These are phyloP conservation scores for Paulownia fortunei DNA, from an alignment of 257 asterid species.

Conservation along the genomic window DNA sequence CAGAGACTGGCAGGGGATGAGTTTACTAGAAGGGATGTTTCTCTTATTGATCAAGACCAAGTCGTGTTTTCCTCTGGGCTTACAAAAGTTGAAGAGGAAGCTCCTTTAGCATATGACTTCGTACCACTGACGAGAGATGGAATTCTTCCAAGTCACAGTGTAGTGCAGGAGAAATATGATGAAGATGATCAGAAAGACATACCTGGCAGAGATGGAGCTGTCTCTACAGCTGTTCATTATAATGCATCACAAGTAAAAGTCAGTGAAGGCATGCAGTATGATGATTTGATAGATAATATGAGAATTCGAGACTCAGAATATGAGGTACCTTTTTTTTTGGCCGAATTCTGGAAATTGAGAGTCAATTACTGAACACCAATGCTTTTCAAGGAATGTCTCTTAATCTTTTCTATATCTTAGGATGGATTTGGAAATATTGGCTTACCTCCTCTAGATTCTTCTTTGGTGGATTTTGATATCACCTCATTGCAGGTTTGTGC, in stretches of 20 bases:
- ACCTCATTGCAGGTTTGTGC: conserved; percentile 77
- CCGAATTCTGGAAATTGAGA: conserved; percentile 4
- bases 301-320: conserved; percentile 60
- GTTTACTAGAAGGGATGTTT: conserved; percentile 76
- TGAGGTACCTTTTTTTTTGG: conserved; percentile 54
- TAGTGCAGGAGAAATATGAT: conserved; percentile 46
- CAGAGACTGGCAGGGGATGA: conserved; percentile 88
- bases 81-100: conserved; percentile 64
- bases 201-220: conserved; percentile 48
- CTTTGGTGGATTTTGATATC: conserved; percentile 68
- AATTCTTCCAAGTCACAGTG: conserved; percentile 44
- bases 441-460: conserved; percentile 65
- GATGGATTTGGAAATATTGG: conserved; percentile 60
- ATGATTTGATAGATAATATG: conserved; percentile 61
- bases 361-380: neutral
- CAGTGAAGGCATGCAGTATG: conserved; percentile 53
- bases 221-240: conserved; percentile 47
- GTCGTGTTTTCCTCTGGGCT: conserved; percentile 61
- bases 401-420: conserved; percentile 44
- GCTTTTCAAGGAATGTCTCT: conserved; percentile 15
- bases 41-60: conserved; percentile 94
- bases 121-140: conserved; percentile 55
- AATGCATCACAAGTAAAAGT: conserved; percentile 46
- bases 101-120: conserved; percentile 60
- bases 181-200: conserved; percentile 47